Percentiles rank a stretch among this genome's conserved stretches.
Conservation (phyloP, 768 basidiomycete genomes). For the Candolleomyces eurysporus region DNA sequence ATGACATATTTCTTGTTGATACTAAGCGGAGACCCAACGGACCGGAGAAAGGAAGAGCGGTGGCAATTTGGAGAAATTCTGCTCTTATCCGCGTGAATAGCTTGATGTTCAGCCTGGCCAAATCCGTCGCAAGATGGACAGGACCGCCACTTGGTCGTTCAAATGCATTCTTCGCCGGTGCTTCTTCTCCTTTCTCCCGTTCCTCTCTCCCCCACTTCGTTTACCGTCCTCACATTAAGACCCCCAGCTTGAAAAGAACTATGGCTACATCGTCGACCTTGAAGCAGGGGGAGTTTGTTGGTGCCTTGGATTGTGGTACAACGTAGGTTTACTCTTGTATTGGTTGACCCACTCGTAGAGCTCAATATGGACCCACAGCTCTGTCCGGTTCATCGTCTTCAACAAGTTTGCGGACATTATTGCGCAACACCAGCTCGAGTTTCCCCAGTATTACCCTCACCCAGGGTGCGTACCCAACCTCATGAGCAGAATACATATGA, state of each 20-base stretch:
- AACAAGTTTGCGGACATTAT: constrained; percentile 85
- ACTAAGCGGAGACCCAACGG: neutral
- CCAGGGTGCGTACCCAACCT: constrained; percentile 57
- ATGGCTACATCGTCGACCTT: constrained; percentile 10
- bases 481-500: neutral
- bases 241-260: neutral
- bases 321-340: constrained; percentile 55
- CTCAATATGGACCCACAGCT: constrained; percentile 42
- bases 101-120: constrained; percentile 10
- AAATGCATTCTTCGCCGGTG: constrained; percentile 10
- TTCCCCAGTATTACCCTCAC: constrained; percentile 89
- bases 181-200: constrained; percentile 10
- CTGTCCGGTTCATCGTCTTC: constrained; percentile 90
- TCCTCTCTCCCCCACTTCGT: neutral
- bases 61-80: neutral
- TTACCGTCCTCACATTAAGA: constrained; percentile 11
- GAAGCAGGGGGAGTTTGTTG: constrained; percentile 80
- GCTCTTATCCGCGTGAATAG: neutral
- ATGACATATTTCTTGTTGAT: neutral
- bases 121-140: constrained; percentile 18
- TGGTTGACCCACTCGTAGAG: neutral
- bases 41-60: constrained; percentile 1
- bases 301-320: constrained; percentile 92
- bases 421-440: constrained; percentile 88
- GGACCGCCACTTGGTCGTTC: neutral